phyloP scores from a whole-genome alignment of 2,329 filamentous ascomycete species.

The Xylaria hypoxylon region DNA sequence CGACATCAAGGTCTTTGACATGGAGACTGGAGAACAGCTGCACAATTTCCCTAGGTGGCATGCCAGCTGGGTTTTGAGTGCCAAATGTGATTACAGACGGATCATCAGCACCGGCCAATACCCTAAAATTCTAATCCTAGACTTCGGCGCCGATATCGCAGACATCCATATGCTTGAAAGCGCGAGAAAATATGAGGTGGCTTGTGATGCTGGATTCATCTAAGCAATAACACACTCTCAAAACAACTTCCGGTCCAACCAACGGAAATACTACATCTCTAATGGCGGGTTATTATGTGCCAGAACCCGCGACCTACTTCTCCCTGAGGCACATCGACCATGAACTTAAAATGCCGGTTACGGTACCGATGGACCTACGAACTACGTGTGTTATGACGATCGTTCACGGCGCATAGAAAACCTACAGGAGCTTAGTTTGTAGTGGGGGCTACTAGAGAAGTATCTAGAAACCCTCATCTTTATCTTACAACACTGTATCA shows the following conservation, averaged over 20 bases:
- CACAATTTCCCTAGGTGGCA: constrained; percentile 95
- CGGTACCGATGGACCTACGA: constrained; percentile 10
- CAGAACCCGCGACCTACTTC: background rate
- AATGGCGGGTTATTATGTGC: constrained; percentile 14
- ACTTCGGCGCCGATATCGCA: constrained; percentile 78
- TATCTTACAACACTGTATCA: background rate
- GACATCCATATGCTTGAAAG: constrained; percentile 71
- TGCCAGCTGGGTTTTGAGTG: constrained; percentile 94
- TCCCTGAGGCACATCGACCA: background rate
- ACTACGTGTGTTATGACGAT: constrained; percentile 24
- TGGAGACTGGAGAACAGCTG: constrained; percentile 80
- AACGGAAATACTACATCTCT: constrained; percentile 7
- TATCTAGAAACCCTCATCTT: background rate
- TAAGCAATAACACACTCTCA: constrained; percentile 33
- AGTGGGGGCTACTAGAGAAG: constrained; percentile 1
- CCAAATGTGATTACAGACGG: constrained; percentile 93
- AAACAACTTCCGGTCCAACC: background rate
- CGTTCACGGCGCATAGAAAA: constrained; percentile 14
- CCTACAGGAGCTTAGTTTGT: background rate
- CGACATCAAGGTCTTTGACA: constrained; percentile 94
- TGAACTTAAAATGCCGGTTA: background rate
- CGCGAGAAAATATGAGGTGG: constrained; percentile 47
- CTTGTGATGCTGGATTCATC: constrained; percentile 52
- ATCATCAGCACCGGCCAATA: constrained; percentile 97
- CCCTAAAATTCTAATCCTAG: constrained; percentile 90